phyloP scores from a whole-genome alignment of 2,329 filamentous ascomycete genomes.

The Cordyceps cateniannulata region DNA sequence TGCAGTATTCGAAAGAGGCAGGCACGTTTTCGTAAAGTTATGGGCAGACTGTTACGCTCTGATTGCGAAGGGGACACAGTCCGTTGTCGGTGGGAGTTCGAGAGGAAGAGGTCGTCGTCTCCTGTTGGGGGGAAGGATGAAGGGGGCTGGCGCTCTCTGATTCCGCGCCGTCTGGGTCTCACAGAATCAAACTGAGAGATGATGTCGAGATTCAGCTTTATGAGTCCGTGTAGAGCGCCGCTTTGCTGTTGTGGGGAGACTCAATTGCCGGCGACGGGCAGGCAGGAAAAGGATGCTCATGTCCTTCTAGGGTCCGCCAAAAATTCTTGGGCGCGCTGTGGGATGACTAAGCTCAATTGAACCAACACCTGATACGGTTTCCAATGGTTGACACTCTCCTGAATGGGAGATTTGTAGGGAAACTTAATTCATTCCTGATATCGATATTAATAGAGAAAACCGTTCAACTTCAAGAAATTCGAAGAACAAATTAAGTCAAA shows the following conservation, averaged over 20 bases:
- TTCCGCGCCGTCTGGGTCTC: not conserved
- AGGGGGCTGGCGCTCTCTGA: not conserved
- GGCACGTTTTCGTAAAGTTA: not conserved
- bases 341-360: conserved; percentile 2
- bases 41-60: not conserved
- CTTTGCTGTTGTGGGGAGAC: not conserved
- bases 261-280: not conserved
- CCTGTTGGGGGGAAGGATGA: not conserved
- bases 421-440: not conserved
- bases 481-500: too few relatives aligned
- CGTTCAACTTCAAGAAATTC: too few relatives aligned
- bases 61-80: not conserved
- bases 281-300: not conserved
- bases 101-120: not conserved
- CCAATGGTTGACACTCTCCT: not conserved
- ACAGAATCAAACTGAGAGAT: not conserved
- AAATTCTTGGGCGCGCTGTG: not conserved
- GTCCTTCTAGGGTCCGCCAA: not conserved
- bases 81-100: not conserved
- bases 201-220: not conserved
- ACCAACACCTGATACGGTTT: not conserved
- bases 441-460: too few relatives aligned
- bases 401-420: not conserved
- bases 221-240: not conserved
- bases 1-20: not conserved